Conservation (phyloP, 2,329 filamentous ascomycete genomes). For the Podosphaera fusca region DNA sequence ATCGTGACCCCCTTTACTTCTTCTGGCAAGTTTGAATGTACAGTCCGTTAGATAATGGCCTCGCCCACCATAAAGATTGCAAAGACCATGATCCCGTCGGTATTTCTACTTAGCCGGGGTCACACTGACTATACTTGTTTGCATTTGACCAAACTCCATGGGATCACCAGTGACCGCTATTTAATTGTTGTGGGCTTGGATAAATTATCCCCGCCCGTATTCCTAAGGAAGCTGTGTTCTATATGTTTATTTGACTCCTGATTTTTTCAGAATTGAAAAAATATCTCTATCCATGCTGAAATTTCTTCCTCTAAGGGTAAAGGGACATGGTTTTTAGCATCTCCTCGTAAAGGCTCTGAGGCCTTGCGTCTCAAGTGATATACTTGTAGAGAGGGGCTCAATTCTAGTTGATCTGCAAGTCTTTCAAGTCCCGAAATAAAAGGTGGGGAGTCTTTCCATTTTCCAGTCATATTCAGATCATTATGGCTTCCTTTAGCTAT, state of each 20-base stretch:
- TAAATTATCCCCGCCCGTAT: too few species aligned
- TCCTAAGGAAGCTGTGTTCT: too few species aligned
- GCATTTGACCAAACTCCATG: neutral
- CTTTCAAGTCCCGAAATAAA: neutral
- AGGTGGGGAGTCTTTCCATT: neutral
- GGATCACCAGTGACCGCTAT: neutral
- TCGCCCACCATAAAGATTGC: neutral
- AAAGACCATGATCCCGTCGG: neutral
- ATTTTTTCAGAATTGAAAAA: neutral
- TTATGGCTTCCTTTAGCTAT: neutral
- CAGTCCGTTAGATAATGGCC: neutral
- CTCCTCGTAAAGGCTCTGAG: neutral
- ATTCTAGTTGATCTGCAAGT: too few species aligned
- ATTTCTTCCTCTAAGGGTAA: neutral
- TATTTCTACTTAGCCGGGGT: neutral
- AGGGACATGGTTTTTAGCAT: neutral
- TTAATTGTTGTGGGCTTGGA: too few species aligned
- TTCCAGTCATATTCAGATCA: neutral
- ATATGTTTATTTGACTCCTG: too few species aligned
- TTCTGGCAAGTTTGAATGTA: neutral
- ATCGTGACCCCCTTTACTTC: neutral
- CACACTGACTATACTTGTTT: neutral
- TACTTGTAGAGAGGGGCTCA: neutral
- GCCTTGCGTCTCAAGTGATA: neutral
- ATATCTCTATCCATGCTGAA: neutral